A percentile compares a stretch with the other conserved stretches of the same genome.
Conservation (phyloP, 2,329 filamentous ascomycete genomes). For the Tolypocladium ovalisporum region DNA sequence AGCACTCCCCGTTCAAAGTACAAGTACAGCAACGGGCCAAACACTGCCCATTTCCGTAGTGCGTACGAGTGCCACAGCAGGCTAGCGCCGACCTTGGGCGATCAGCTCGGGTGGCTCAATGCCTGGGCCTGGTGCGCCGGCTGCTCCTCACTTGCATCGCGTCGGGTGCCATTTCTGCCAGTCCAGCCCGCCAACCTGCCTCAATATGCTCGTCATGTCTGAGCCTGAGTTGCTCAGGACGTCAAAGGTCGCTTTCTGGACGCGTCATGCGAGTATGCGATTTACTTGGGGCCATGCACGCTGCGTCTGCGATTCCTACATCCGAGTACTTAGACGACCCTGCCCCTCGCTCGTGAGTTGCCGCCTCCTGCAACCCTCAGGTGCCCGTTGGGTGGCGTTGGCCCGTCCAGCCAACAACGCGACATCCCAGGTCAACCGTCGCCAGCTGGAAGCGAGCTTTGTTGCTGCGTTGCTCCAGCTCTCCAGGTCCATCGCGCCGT, state of each 20-base stretch:
- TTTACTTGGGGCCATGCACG: background rate
- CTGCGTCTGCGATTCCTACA: too few relatives aligned
- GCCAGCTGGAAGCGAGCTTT: background rate
- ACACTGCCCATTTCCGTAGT: too few relatives aligned
- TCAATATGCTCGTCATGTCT: background rate
- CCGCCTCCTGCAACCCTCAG: background rate
- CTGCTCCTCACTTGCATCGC: background rate
- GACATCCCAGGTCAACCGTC: background rate
- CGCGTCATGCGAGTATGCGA: background rate
- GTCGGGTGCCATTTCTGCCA: background rate
- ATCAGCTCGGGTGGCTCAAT: background rate
- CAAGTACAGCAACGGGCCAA: too few relatives aligned
- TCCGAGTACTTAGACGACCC: background rate
- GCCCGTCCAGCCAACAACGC: background rate
- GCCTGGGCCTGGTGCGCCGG: background rate
- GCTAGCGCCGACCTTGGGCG: background rate
- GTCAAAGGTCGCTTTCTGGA: background rate
- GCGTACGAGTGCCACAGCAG: background rate
- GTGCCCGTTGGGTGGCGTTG: background rate
- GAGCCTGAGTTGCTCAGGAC: background rate
- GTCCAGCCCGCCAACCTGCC: background rate
- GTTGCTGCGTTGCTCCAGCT: background rate
- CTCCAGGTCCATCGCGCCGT: background rate
- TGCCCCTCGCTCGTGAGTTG: background rate
- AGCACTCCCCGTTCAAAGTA: too few relatives aligned